Base-by-base conservation (phyloP, 768 basidiomycete species). In the Rubroboletus pulcherrimus region DNA sequence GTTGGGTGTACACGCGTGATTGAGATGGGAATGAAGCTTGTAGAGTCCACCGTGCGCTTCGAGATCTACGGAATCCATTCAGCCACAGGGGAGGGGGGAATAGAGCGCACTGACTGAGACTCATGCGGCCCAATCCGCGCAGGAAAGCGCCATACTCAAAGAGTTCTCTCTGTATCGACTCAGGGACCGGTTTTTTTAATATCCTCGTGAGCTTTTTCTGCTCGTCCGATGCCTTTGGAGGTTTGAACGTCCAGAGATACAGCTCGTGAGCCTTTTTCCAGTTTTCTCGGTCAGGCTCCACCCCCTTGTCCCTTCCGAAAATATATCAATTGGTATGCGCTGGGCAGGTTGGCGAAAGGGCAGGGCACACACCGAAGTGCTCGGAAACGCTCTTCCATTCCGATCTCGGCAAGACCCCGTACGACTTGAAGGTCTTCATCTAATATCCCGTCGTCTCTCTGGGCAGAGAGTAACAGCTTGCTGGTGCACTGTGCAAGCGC, bases 1-100 rank as follows among this genome's bases (percentile, higher is more conserved):
- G 69, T 92, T 95, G 0, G 93, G 91, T 17, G 74, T 69, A 70
- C 93, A 97, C 7, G 80, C 80, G 69, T 97, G 93, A 70, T 96
- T 97, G 31, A 95, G 70, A 61, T 94, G 90, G 2, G 92, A 87
- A 67, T 95, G 92, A 5, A 94, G 78, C 21, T 79, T 81, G 72
- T 94, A 96, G 10, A 96, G 75, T 2, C 92, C 93, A 3, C 91
- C 92, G 52, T 93, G 90, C 2, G 87, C 82, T 72, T 94, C 93
- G 49, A 93, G 75, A 65, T 93, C 87, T 87, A 49, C 7, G 10
- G 39, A 7, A 31, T 37, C 39, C 38, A 40, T 44, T 54, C 35
- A 51, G 49, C 41, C 46, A 44, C 37, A 51, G n/a, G 54, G 35
- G 53, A 37, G 21, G 14, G 19, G 21, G 29, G 37, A 44, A 34